These are phyloP conservation scores for Parachaetomium inaequale DNA, from an alignment of 495 filamentous ascomycete genomes.

Conservation along the genomic window DNA sequence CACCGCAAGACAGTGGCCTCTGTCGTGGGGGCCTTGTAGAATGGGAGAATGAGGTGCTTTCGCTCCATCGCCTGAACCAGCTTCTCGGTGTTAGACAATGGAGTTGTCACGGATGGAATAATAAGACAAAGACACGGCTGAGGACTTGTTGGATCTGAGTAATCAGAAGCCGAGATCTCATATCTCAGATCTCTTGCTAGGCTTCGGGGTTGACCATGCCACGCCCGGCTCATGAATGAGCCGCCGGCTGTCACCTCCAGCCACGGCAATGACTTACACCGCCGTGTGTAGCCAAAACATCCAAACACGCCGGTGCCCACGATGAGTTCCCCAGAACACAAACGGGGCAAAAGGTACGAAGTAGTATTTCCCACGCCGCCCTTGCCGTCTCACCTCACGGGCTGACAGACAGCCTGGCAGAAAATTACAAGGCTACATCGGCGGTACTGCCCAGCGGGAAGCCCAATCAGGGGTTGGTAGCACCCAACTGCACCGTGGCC, in stretches of 20 bases:
- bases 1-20: not conserved
- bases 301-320: not conserved
- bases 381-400: conserved; percentile 21
- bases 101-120: not conserved
- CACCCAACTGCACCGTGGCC: conserved; percentile 6
- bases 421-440: conserved; percentile 14
- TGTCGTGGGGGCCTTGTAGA: not conserved
- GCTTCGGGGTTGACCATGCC: no score
- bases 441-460: conserved; percentile 3
- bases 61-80: not conserved
- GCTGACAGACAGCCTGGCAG: conserved; percentile 12
- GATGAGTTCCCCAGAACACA: not conserved
- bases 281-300: not conserved
- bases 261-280: not conserved
- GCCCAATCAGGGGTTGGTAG: conserved; percentile 13
- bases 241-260: not conserved
- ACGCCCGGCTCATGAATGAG: no score
- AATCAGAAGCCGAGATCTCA: not conserved
- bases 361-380: conserved; percentile 12
- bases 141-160: conserved; percentile 3
- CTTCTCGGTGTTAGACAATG: not conserved
- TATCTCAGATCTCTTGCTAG: conserved; percentile 4
- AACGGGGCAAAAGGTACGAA: not conserved
- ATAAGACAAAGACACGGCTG: not conserved
- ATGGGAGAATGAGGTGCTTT: not conserved